A percentile compares a stretch with the other conserved stretches of the same genome.
Evolutionary conservation across 2,329 filamentous ascomycete genomes (phyloP).

Genomic region (Thelonectria rubi): DNA sequence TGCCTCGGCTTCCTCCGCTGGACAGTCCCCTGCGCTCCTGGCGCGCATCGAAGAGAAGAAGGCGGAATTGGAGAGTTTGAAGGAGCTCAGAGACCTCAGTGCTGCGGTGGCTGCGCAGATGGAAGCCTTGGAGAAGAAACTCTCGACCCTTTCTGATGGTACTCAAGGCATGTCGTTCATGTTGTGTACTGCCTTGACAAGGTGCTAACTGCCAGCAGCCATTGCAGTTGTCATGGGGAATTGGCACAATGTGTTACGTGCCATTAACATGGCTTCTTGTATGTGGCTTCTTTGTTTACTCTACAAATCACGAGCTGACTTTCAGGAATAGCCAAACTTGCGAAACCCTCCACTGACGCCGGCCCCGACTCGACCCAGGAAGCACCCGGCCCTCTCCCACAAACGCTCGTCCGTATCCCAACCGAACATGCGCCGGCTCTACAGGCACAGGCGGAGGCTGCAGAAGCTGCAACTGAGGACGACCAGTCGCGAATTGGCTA

Average conservation of each 20-base stretch:
- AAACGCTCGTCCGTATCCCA: slow-evolving; percentile 85
- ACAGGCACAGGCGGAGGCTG: slow-evolving; percentile 67
- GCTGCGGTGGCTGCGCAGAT: slow-evolving; percentile 82
- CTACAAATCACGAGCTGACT: not conserved
- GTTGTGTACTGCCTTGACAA: not conserved
- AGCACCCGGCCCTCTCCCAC: slow-evolving; percentile 68
- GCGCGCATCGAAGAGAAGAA: slow-evolving; percentile 87
- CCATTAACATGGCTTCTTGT: slow-evolving; percentile 89
- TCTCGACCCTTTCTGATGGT: slow-evolving; percentile 80
- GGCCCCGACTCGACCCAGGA: slow-evolving; percentile 49
- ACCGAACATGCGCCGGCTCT: slow-evolving; percentile 77
- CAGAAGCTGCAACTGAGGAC: slow-evolving; percentile 55
- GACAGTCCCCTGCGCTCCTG: slow-evolving; percentile 75
- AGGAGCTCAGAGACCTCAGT: slow-evolving; percentile 80
- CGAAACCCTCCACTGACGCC: slow-evolving; percentile 62
- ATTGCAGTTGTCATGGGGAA: slow-evolving; percentile 87
- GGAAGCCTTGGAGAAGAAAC: slow-evolving; percentile 81
- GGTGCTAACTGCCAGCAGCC: slow-evolving; percentile 58
- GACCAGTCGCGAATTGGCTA: slow-evolving; percentile 40
- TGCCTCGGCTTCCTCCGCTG: slow-evolving; percentile 56
- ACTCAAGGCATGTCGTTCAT: slow-evolving; percentile 72
- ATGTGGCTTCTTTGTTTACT: slow-evolving; percentile 46
- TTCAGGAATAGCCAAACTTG: slow-evolving; percentile 68
- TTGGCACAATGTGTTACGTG: slow-evolving; percentile 86
- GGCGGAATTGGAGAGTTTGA: slow-evolving; percentile 80